phyloP scores from a whole-genome alignment of 345 rosid species.

The Arabidopsis arenosa region DNA sequence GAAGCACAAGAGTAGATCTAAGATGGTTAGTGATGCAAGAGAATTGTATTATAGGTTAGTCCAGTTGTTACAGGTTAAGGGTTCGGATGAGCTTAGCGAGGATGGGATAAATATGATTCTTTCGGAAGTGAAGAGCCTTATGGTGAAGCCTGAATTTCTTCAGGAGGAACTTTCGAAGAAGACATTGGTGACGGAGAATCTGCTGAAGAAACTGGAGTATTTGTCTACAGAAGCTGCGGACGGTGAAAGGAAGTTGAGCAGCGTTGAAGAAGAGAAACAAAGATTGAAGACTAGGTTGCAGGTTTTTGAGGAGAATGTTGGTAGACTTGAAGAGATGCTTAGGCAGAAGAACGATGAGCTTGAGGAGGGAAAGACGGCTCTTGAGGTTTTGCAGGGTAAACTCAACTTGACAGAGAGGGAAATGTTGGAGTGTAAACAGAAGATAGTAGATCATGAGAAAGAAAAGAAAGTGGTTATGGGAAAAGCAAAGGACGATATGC shows the following conservation, averaged over 20 bases:
- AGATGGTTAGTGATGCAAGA: constrained; percentile 56
- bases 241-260: constrained; percentile 44
- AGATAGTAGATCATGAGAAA: constrained; percentile 50
- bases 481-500: constrained; percentile 53
- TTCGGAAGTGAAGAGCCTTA: constrained; percentile 50
- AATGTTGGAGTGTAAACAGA: constrained; percentile 46
- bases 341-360: constrained; percentile 49
- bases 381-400: constrained; percentile 49
- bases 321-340: constrained; percentile 51
- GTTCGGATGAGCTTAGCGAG: constrained; percentile 34
- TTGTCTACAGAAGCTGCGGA: constrained; percentile 41
- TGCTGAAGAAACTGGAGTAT: constrained; percentile 46
- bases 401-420: constrained; percentile 46
- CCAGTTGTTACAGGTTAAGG: constrained; percentile 53
- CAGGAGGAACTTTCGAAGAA: constrained; percentile 50
- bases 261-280: constrained; percentile 52
- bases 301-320: constrained; percentile 52
- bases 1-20: constrained; percentile 49
- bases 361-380: constrained; percentile 49
- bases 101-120: constrained; percentile 49
- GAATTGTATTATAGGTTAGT: constrained; percentile 50
- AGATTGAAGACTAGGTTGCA: constrained; percentile 44
- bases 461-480: constrained; percentile 41
- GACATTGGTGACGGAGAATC: constrained; percentile 48
- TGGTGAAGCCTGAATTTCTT: constrained; percentile 50